Evolutionary conservation across 768 basidiomycete species (phyloP).

Genomic region (Hypholoma sublateritium): DNA sequence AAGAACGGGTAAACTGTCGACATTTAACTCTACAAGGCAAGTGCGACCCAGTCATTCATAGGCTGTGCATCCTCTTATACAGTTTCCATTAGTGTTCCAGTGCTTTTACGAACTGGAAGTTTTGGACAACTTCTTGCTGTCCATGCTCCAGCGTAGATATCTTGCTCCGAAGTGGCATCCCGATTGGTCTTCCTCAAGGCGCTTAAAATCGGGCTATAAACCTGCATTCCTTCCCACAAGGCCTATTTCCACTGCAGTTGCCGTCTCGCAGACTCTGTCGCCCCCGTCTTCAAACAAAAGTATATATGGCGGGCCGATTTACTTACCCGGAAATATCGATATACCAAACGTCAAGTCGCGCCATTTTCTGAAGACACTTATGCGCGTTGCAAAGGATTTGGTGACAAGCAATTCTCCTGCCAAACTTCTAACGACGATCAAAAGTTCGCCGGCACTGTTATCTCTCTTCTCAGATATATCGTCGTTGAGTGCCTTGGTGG

Average conservation of each 20-base stretch:
- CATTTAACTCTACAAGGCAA: too few relatives aligned
- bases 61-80: too few relatives aligned
- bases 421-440: slow-evolving; percentile 18
- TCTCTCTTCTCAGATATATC: slow-evolving; percentile 28
- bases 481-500: slow-evolving; percentile 31
- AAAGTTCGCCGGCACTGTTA: slow-evolving; percentile 17
- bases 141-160: slow-evolving; percentile 71
- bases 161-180: slow-evolving; percentile 54
- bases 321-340: too few relatives aligned
- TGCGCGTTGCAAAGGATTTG: slow-evolving; percentile 13
- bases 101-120: too few relatives aligned
- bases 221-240: slow-evolving; percentile 8
- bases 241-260: slow-evolving; percentile 1
- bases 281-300: background rate
- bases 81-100: too few relatives aligned
- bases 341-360: too few relatives aligned
- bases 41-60: too few relatives aligned
- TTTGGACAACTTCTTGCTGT: slow-evolving; percentile 43
- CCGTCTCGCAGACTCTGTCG: background rate
- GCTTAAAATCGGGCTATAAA: slow-evolving; percentile 12
- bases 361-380: slow-evolving; percentile 7
- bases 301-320: too few relatives aligned
- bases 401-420: slow-evolving; percentile 8
- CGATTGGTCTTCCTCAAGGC: slow-evolving; percentile 32
- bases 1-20: too few relatives aligned